Base-by-base conservation (phyloP, 2,329 filamentous ascomycete genomes). In the Arthrobotrys pseudoclavata region DNA sequence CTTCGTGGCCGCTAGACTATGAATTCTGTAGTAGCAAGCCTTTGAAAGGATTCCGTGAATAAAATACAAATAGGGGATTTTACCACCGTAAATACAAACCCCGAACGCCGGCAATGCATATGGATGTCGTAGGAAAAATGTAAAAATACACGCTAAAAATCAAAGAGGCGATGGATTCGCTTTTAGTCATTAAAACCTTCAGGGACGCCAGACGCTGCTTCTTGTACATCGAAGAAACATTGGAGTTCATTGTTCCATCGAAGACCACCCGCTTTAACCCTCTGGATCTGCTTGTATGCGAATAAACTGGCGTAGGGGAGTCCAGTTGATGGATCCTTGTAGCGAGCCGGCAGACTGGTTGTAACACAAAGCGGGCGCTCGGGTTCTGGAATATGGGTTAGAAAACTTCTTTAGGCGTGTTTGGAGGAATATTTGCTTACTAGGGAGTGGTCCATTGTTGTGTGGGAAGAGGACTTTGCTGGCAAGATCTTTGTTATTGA, bases 261-360 rank as follows among this genome's bases (percentile, higher is more conserved):
- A 83, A 94, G 94, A 52, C 92, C 90, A 50, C 93, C 91, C 0
- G 86, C 88, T 64, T 89, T 85, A 13, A 97, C 87, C 69, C 91
- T 89, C 81, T 92, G 91, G 53, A 98, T 91, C 83, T 96, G 90
- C 81, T 89, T 89, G 84, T 94, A 97, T 0, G 94, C 94, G 79
- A 91, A 88, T 50, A 89, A 86, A 82, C 95, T 95, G 79, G 89
- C 88, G 84, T 95, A 99, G 0, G 91, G 89, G 15, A 98, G 87
- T 0, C 92, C 92, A 0, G 95, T 98, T 80, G 89, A 88, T 0
- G 94, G 93, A 83, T 99, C 96, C 24, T 90, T 89, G 84, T 96
- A 98, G 68, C 89, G 89, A 12, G 95, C 96, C 3, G 91, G 89
- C 66, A 91, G 88, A 81, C 91, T 91, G 0, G 93, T 97, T 82